Evolutionary conservation across 495 filamentous ascomycete genomes (phyloP), one percentile per base, ranked within the genome.

Genomic region (Penicillium manginii): DNA sequence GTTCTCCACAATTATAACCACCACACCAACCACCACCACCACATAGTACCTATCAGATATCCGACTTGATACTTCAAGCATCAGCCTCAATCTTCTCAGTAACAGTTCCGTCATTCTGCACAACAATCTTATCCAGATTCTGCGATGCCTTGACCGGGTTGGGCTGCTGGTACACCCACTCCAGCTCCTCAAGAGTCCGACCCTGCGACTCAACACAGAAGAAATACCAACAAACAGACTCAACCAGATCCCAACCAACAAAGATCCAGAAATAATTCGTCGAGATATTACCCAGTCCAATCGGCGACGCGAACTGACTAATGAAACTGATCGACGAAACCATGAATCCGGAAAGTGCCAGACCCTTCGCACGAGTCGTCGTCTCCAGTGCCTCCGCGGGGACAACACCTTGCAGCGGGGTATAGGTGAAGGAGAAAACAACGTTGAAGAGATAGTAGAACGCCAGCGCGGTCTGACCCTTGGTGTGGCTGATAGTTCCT

Each of bases 391-490:
- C 84, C 67, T 91, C 88, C 23, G 87, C 83, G 4, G 87, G 87
- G 67, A 90, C 87, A 47, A 91, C 78, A 57, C 84, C 85, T 67
- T 90, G 88, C 37, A 91, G 75, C 0, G 88, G 88, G 2, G 88
- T 91, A 68, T 87, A 86, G 29, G 86, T 86, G 62, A 87, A 80
- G 0, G 86, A 84, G 77, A 80, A 89, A 9, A 84, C 76, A 11
- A 84, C 78, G 53, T 87, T 86, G 68, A 90, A 91, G 29, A 91
- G 75, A 65, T 87, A 90, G 73, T 89, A 86, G 62, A 87, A 82
- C 2, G 84, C 83, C 48, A 91, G 77, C 5, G 81, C 80, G 21
- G 80, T 84, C 12, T 82, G 81, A 5, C 75, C 80, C 47, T 80
- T 80, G 52, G 78, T 73, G 7, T 76, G 76, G 60, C 81, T 72